Percentiles rank a stretch among this genome's conserved stretches.
phyloP scores from a whole-genome alignment of 345 rosid genomes.

The Cardiospermum halicacabum region DNA sequence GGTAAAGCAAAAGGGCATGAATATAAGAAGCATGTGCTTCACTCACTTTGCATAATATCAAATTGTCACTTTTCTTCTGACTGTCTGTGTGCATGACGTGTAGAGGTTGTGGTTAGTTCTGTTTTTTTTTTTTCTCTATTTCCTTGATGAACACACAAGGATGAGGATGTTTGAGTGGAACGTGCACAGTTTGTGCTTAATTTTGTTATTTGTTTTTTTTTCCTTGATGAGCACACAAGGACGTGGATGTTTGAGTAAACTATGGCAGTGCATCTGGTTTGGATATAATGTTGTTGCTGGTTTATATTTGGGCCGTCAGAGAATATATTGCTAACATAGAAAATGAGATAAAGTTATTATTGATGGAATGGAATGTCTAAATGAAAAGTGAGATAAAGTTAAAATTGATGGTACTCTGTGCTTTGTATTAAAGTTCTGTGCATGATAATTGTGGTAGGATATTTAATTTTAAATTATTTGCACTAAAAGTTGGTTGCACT shows the following conservation, averaged over 20 bases:
- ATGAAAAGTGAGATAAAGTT: background rate
- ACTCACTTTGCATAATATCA: background rate
- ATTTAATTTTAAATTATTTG: background rate
- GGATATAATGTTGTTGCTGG: background rate
- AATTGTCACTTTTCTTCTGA: background rate
- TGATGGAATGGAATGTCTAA: too few species aligned
- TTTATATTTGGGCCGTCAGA: background rate
- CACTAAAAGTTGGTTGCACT: background rate
- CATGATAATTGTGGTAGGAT: background rate
- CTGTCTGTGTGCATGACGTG: background rate
- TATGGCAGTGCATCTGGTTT: background rate
- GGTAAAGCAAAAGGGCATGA: background rate
- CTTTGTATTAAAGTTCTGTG: background rate
- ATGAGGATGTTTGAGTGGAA: background rate
- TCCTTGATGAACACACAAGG: background rate
- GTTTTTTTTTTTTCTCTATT: background rate
- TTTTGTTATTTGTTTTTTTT: background rate
- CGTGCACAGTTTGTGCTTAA: background rate
- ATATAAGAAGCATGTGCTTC: background rate
- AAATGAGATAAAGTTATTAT: background rate
- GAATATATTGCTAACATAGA: background rate
- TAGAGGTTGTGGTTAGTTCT: background rate
- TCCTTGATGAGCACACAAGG: background rate
- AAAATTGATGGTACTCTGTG: background rate
- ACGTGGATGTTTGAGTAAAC: background rate